Base-by-base conservation (phyloP, 306 rosid genomes). In the Acacia confusa region DNA sequence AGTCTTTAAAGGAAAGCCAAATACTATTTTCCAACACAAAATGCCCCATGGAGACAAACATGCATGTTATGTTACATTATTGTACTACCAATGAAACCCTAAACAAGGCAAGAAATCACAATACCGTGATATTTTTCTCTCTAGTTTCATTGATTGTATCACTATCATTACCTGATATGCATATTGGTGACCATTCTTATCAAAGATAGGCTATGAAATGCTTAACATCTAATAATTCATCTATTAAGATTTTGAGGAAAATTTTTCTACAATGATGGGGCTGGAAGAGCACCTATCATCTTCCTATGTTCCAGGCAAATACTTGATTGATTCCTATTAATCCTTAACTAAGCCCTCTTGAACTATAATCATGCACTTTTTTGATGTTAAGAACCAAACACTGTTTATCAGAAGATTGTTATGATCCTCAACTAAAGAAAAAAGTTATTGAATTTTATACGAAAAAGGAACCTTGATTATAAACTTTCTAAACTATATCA, bases 361-460 rank as follows among this genome's bases (percentile, higher is more conserved):
- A 68, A 67, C 85, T 84, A 78, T 81, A 81, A 82, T 78, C 85
- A 80, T 81, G 72, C 67, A 77, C 78, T 88, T 86, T 36, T 1
- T 36, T 36, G 8, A 36, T 6, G 7, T 36, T 36, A 36, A 36
- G 40, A 5, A 36, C 40, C 38, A 34, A 34, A 34, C 38, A 34
- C 7, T 0, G 40, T 0, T 36, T 36, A 36, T 36, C 40, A 4
- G 36, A 32, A 32, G 36, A 32, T 32, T 70, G 3, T 32, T 32
- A 32, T 4, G 36, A 32, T 32, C 0, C 38, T 34, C 7, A 34
- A 34, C 7, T 4, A 34, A 34, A 7, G 38, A 34, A 34, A 34
- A 34, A 34, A 36, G 6, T 36, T 36, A 36, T 36, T 36, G 40
- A 34, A 34, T 34, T 5, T 34, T 34, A 34, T 34, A 34, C 1